phyloP scores from a whole-genome alignment of 345 rosid genomes.

The Citrus sp. region DNA sequence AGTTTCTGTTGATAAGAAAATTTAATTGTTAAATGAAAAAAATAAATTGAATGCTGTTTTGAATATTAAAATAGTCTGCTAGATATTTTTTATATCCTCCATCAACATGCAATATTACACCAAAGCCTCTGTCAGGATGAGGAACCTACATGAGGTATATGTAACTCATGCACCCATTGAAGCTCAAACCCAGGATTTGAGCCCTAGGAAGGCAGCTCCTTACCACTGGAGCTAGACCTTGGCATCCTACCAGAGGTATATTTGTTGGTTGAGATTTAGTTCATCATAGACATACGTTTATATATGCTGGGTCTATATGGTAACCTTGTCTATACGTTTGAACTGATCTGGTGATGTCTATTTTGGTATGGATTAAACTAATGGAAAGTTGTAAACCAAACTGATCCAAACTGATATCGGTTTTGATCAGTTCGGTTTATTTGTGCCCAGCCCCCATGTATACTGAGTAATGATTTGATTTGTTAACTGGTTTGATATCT shows the following conservation, averaged over 20 bases:
- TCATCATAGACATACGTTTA: not conserved
- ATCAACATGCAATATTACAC: not conserved
- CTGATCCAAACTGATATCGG: not conserved
- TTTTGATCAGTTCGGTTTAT: not conserved
- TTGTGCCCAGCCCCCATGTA: not conserved
- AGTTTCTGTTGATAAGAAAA: not conserved
- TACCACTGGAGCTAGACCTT: too few species aligned
- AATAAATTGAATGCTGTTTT: not conserved
- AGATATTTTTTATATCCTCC: not conserved
- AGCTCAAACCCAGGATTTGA: too few species aligned
- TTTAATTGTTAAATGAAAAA: not conserved
- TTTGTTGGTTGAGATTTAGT: too few species aligned
- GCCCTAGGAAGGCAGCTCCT: too few species aligned
- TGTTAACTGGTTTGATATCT: not conserved
- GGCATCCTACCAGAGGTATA: too few species aligned
- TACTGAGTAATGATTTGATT: constrained; percentile 2
- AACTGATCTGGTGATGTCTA: not conserved
- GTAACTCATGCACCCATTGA: too few species aligned
- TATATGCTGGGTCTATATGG: not conserved
- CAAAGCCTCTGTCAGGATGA: not conserved
- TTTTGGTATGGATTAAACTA: not conserved
- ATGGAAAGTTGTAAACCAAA: not conserved
- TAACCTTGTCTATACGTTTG: not conserved
- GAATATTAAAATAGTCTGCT: not conserved
- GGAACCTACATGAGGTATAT: too few species aligned